Base-by-base conservation (phyloP, 1,139 yeast genomes). In the Blastobotrys petasosporus region DNA sequence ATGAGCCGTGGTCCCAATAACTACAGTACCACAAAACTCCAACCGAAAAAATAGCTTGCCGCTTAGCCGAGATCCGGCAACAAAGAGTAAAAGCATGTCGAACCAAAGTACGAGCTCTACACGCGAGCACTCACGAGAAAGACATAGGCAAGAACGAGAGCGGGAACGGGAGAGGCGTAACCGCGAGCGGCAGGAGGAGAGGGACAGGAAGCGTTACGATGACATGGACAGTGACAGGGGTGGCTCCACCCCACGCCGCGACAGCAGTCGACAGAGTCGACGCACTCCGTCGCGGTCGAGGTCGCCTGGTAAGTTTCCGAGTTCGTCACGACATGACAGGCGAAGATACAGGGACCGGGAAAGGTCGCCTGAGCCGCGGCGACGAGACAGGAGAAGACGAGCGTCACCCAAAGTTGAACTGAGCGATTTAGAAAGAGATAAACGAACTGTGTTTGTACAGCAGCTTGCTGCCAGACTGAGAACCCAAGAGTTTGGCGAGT, bases 401-500 rank as follows among this genome's bases (percentile, higher is more conserved):
- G 23, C 41, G 41, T 16, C 33, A 38, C 32, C 28, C 13, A 42
- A 8, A 13, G 37, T 25, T 34, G 42, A 31, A 36, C 29, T 20
- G 15, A 37, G n/a, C 30, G 28, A 12, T 12, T 16, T 11, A 20
- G 47, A 33, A 30, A 33, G 68, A 12, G 70, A 65, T 46, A 53
- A 58, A 37, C 54, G 70, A 13, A 67, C 71, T 1, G 66, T 67
- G 16, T 66, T 66, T 53, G 70, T 66, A 1, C 68, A 62, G 46
- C 71, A 67, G 43, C 53, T 67, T 25, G 67, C 71, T 1, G 65
- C 66, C 4, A 54, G 66, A 15, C 47, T 66, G 28, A 53, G 66
- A 11, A 57, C 67, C 1, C 53, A 58, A 20, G 69, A 67, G 37
- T 54, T 67, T 44, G 52, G 58, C 15, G 60, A 59, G 29, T 66